phyloP scores from a whole-genome alignment of 2,329 filamentous ascomycete species.

The Botryotinia narcissicola region DNA sequence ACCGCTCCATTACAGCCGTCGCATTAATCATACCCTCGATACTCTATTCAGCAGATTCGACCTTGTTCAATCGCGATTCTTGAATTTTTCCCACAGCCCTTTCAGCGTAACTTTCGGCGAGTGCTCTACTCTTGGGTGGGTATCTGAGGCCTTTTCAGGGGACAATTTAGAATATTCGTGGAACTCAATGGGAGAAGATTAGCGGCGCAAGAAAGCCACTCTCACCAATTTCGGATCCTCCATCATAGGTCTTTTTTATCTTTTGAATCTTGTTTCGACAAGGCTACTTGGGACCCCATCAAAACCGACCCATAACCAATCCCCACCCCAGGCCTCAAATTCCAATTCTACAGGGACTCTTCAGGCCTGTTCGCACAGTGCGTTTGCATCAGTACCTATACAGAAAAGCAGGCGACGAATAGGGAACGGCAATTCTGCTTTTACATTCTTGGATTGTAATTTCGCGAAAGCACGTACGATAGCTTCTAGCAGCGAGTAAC shows the following conservation, averaged over 20 bases:
- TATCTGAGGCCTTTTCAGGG: background rate
- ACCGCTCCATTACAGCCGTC: slow-evolving; percentile 19
- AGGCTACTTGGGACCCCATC: background rate
- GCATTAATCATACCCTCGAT: slow-evolving; percentile 14
- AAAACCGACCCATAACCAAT: slow-evolving; percentile 1
- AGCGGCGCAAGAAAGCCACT: background rate
- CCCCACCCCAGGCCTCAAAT: slow-evolving; percentile 1
- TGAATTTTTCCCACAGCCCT: background rate
- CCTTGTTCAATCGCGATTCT: slow-evolving; percentile 1
- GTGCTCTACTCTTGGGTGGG: background rate
- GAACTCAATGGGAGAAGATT: background rate
- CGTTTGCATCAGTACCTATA: slow-evolving; percentile 4
- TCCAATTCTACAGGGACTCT: slow-evolving; percentile 8
- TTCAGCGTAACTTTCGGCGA: slow-evolving; percentile 11
- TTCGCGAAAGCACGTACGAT: slow-evolving; percentile 10
- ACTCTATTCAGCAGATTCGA: slow-evolving; percentile 16
- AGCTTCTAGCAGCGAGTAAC: background rate
- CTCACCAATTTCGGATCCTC: background rate
- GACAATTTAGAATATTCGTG: background rate
- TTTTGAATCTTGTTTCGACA: background rate
- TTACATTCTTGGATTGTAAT: slow-evolving; percentile 10
- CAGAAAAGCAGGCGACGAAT: background rate
- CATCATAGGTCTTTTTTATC: background rate
- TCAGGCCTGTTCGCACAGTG: slow-evolving; percentile 2
- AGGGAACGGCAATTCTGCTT: background rate